phyloP scores from a whole-genome alignment of 257 asterid genomes.

The Solanum chaucha region DNA sequence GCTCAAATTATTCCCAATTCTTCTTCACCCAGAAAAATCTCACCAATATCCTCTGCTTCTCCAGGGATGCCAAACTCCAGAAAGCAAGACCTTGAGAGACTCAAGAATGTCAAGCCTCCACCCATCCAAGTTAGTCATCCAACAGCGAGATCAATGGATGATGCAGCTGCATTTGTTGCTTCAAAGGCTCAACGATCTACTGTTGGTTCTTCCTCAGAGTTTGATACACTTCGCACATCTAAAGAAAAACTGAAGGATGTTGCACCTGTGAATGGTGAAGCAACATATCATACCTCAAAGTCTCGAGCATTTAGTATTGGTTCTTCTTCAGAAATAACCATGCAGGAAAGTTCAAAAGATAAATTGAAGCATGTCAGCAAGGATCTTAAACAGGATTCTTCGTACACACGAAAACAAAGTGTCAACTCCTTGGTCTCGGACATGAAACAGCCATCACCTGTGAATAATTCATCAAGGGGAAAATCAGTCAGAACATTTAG shows the following conservation, averaged over 20 bases:
- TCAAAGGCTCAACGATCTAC: conserved; percentile 11
- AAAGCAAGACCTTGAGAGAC: conserved; percentile 13
- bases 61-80: conserved; percentile 17
- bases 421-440: conserved; percentile 19
- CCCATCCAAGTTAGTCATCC: conserved; percentile 14
- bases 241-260: conserved; percentile 7
- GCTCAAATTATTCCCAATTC: conserved; percentile 2
- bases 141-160: conserved; percentile 4
- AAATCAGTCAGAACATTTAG: conserved; percentile 76
- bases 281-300: neutral
- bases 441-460: conserved; percentile 20
- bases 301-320: conserved; percentile 17
- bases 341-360: conserved; percentile 7
- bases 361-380: conserved; percentile 3
- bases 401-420: conserved; percentile 21
- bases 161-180: conserved; percentile 7
- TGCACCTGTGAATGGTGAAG: conserved; percentile 12
- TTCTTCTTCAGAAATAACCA: conserved; percentile 26
- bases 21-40: neutral
- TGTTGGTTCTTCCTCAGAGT: conserved; percentile 27
- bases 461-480: conserved; percentile 36
- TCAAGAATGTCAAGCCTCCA: conserved; percentile 5
- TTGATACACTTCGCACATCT: conserved; percentile 4
- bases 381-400: conserved; percentile 15
- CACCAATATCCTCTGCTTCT: conserved; percentile 15